A percentile compares a stretch with the other conserved stretches of the same genome.
phyloP scores from a whole-genome alignment of 306 rosid species.

The Pachyrhizus erosus region DNA sequence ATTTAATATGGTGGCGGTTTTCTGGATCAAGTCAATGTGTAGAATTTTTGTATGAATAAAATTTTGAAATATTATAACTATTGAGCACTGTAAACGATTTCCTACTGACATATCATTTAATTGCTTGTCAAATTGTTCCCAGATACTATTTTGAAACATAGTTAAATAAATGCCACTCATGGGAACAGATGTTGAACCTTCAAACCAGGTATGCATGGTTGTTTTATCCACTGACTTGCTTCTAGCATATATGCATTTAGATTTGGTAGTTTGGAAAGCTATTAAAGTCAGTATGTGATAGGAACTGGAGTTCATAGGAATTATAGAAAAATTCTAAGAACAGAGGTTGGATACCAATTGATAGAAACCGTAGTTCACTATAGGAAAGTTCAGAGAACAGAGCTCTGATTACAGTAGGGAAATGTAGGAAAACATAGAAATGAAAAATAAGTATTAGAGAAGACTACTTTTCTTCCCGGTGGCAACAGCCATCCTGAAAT shows the following conservation, averaged over 20 bases:
- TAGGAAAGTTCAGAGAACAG: background rate
- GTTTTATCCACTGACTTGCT: background rate
- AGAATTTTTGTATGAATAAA: background rate
- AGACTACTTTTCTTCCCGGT: background rate
- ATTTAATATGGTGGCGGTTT: background rate
- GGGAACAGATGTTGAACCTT: conserved; percentile 68
- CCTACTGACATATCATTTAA: background rate
- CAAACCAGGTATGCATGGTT: conserved; percentile 58
- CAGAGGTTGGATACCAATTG: background rate
- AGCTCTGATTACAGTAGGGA: background rate
- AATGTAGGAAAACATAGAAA: background rate
- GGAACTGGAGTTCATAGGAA: background rate
- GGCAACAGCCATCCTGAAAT: background rate
- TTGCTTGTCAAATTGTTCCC: conserved; percentile 15
- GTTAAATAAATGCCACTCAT: conserved; percentile 40
- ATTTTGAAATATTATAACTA: background rate
- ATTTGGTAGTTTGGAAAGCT: conserved; percentile 7
- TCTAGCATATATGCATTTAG: conserved; percentile 14
- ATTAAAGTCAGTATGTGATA: background rate
- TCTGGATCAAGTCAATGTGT: background rate
- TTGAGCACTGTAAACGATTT: background rate
- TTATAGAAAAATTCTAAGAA: too few relatives aligned
- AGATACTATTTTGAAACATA: conserved; percentile 29
- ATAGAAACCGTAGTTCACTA: background rate
- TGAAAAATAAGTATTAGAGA: background rate